phyloP scores from a whole-genome alignment of 495 filamentous ascomycete species.

The Podospora didyma region DNA sequence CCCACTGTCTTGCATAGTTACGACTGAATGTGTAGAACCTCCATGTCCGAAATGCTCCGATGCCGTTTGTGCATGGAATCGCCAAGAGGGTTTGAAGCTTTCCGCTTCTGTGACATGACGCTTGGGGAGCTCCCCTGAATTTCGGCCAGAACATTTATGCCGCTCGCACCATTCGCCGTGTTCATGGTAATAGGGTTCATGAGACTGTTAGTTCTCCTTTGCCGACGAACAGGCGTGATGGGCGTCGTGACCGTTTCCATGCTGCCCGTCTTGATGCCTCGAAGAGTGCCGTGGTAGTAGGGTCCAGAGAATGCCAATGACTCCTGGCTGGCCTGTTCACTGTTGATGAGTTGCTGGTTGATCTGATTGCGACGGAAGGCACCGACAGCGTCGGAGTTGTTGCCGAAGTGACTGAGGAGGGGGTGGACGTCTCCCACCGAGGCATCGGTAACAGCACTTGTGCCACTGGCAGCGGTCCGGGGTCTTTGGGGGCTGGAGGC shows the following conservation, averaged over 20 bases:
- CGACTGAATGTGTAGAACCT: constrained; percentile 19
- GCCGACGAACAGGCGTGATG: constrained; percentile 49
- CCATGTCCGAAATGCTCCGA: constrained; percentile 44
- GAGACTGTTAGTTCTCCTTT: constrained; percentile 31
- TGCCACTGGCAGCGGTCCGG: constrained; percentile 48
- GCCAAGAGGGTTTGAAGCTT: constrained; percentile 33
- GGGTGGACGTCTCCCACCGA: constrained; percentile 27
- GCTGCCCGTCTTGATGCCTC: constrained; percentile 53
- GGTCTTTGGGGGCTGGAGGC: constrained; percentile 52
- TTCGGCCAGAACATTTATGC: constrained; percentile 15
- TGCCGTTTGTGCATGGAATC: constrained; percentile 45
- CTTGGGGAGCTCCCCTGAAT: constrained; percentile 39
- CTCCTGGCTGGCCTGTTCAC: constrained; percentile 51
- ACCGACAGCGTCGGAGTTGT: constrained; percentile 60
- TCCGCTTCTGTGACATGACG: constrained; percentile 43
- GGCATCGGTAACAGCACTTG: constrained; percentile 38
- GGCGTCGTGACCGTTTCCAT: constrained; percentile 51
- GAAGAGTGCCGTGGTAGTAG: constrained; percentile 43
- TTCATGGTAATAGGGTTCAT: no score
- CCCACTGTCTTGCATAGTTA: not conserved
- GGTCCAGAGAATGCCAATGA: constrained; percentile 52
- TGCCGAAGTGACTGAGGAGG: constrained; percentile 63
- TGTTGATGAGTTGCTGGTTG: constrained; percentile 63
- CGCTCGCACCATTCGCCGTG: constrained; percentile 3
- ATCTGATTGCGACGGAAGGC: constrained; percentile 77